Evolutionary conservation across 2,329 filamentous ascomycete species (phyloP).

Genomic region (Colletotrichum echinochloae): DNA sequence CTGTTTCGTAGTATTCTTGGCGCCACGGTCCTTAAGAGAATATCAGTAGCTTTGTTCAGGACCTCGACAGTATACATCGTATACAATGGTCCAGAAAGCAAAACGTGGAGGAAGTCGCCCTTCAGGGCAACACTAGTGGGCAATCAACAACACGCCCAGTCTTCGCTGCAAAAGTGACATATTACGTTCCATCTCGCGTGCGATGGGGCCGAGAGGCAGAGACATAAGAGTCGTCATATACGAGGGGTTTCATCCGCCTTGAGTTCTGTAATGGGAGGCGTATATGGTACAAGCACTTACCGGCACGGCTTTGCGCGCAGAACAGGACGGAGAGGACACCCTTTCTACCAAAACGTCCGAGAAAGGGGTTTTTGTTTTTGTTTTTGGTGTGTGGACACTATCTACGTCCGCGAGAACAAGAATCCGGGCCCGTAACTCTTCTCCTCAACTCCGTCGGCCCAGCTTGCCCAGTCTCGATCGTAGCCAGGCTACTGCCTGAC

Average conservation of each 20-base stretch:
- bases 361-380: background rate
- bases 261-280: background rate
- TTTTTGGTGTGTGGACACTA: no score
- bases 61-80: background rate
- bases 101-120: background rate
- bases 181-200: background rate
- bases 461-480: background rate
- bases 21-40: no score
- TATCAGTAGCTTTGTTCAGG: background rate
- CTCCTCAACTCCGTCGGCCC: background rate
- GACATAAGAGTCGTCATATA: background rate
- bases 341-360: background rate
- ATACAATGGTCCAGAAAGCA: background rate
- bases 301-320: background rate
- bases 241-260: background rate
- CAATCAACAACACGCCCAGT: background rate
- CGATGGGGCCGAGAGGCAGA: background rate
- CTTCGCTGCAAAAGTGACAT: background rate
- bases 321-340: background rate
- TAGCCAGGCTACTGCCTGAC: background rate
- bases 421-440: background rate
- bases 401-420: background rate
- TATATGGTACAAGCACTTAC: background rate
- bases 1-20: no score
- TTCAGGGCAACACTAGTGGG: background rate